Evolutionary conservation across 139 green algal species (phyloP), one percentile per base, ranked within the genome.

Genomic region (Picochlorum sp.): DNA sequence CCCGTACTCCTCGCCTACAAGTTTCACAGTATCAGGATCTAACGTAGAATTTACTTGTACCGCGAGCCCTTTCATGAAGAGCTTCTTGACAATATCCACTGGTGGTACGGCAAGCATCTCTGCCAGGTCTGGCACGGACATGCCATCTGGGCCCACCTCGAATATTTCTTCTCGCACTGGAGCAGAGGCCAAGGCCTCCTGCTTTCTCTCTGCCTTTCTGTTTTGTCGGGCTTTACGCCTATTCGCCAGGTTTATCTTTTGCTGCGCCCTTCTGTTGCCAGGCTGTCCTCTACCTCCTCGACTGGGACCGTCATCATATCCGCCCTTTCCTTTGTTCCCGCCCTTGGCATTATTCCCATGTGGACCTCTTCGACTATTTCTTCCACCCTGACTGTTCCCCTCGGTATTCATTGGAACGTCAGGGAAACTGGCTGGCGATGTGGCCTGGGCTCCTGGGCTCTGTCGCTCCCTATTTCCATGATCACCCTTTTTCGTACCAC

Each of bases 11-110:
- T 20, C 9, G 37, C 60, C 28, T 20, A 60, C 71, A 23, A 50
- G 47, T 41, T 80, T 82, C 21, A 83, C 67, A 1, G 78, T 87
- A 70, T 91, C 83, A 51, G 69, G 69, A 72, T 91, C 83, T 50
- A 89, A 26, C 47, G 81, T 71, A 73, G 95, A 88, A 72, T 93
- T 95, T 59, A 97, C 85, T n/a, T 77, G 76, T 20, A 88, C 77
- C 75, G 88, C 89, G 60, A 98, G 88, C 45, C 94, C 94, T 73
- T 95, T 95, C 84, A 97, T 90, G 84, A 99, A 99, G 11, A 99
- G 88, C 0, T 75, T 70, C 60, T 88, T 88, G 52, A 99, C 82
- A 10, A 99, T 71, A 51, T 98, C 88, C 4, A 70, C 76, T 13
- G 83, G 69, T 26, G 81, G 77, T 21, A 95, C 70, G 23, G 91